Evolutionary conservation across 2,329 filamentous ascomycete genomes (phyloP), one percentile per base, ranked within the genome.

Genomic region (Ophiostoma ips): DNA sequence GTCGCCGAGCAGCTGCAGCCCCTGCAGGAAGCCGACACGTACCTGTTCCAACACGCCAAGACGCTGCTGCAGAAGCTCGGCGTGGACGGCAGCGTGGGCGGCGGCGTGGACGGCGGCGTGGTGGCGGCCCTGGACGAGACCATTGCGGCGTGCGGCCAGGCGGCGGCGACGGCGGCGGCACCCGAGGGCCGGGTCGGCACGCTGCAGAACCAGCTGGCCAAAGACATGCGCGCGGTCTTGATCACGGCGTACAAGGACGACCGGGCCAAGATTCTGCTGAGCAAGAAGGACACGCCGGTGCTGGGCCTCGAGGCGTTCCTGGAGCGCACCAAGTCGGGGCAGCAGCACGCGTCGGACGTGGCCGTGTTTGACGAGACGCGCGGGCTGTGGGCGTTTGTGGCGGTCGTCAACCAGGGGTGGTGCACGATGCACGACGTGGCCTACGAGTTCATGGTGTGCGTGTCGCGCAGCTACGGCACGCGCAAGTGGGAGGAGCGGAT

Each of bases 301-400:
- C 63, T 76, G 30, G 75, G 75, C 9, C 66, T 80, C 15, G 77
- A 73, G 1, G 77, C 76, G 4, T 82, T 83, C 56, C 67, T 83
- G 4, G 79, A 83, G 55, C 76, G 82, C 57, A 73, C 77, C 1
- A 81, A 80, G 55, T 66, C 73, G 0, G 70, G 71, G 3, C 69
- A 73, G 0, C 71, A 76, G 56, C 71, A 73, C 46, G 64, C 69
- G 19, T 63, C 64, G 1, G 68, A 67, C n/a, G 68, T 66, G 3
- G 65, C 70, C 0, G 56, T 61, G 0, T 78, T 81, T 53, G 68
- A 77, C 18, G 75, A 79, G 49, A 64, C 66, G 1, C 68, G 68
- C 38, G 75, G 76, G 0, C 61, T 84, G 5, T 63, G 64, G 28
- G 56, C 63, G 0, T 83, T 83, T 57, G 70, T 73, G 1, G 63